Percentiles rank a stretch among this genome's conserved stretches.
phyloP scores from a whole-genome alignment of 805 yeast species.

The Hanseniaspora mollemarum region DNA sequence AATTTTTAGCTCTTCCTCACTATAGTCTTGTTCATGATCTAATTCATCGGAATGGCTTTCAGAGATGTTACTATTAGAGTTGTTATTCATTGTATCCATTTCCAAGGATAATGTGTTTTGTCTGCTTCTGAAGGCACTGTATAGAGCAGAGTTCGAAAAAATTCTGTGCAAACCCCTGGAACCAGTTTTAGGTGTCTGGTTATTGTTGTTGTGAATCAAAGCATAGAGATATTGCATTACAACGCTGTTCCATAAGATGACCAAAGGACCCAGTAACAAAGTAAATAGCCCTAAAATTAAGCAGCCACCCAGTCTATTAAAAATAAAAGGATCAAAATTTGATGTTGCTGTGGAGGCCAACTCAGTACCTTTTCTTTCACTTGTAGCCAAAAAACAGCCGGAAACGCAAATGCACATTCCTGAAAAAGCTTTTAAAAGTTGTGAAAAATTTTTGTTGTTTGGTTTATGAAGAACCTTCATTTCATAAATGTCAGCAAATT shows the following conservation, averaged over 20 bases:
- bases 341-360: constrained; percentile 24
- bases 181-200: background rate
- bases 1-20: constrained; percentile 8
- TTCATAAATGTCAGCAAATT: constrained; percentile 14
- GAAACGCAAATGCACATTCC: constrained; percentile 25
- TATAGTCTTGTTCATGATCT: background rate
- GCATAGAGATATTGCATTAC: constrained; percentile 11
- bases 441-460: background rate
- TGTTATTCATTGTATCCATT: constrained; percentile 1
- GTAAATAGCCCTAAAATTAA: constrained; percentile 28
- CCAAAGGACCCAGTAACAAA: constrained; percentile 27
- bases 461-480: constrained; percentile 21
- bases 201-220: constrained; percentile 3
- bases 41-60: background rate
- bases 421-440: constrained; percentile 17
- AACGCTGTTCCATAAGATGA: constrained; percentile 22
- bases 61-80: background rate
- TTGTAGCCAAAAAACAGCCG: constrained; percentile 26
- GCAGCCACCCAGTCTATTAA: constrained; percentile 29
- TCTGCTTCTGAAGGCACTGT: constrained; percentile 13
- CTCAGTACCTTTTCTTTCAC: constrained; percentile 28
- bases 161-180: background rate
- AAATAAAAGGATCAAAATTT: constrained; percentile 25
- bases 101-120: constrained; percentile 11
- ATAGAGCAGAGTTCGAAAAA: background rate